Base-by-base conservation (phyloP, 441 rosid species). In the Bocquillonia castaneifolia region DNA sequence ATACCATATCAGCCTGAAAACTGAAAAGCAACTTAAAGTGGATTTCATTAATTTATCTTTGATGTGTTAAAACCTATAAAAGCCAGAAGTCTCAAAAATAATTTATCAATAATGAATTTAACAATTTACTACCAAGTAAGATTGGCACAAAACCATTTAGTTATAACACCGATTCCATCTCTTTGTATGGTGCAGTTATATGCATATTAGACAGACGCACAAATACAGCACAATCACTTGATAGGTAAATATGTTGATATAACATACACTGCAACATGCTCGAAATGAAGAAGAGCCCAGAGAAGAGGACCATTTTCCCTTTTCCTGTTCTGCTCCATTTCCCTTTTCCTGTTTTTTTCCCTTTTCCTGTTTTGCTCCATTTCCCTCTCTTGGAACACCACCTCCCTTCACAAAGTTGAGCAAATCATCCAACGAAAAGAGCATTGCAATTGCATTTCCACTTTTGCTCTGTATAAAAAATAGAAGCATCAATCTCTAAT, bases 371-470 rank as follows among this genome's bases (percentile, higher is more conserved):
- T 74, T 75, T 71, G 66, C 73, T 71, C 76, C 75, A 50, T 66
- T 78, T 74, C 60, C 76, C 68, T 74, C 65, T 42, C 47, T 61
- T 66, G 64, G 48, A 74, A 48, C 44, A 55, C 69, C 81, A 74
- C 66, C 75, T 77, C 79, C 88, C 80, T 74, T 84, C 71, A 75
- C 66, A 69, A 78, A 81, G 50, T 60, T 73, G 68, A 93, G 83
- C 76, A 93, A 64, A 76, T 88, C 85, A 79, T 85, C 93, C 77
- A 86, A 72, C 34, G 87, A 86, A 79, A 83, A 63, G 61, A 70
- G 70, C 57, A 59, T 55, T 59, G 66, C 45, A 42, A 42, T 72
- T 72, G 79, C 77, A 68, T 72, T 74, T 79, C 64, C 78, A 72
- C 70, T 71, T 80, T 83, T 89, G 14, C 56, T 39, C 96, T 92